Percentiles rank a stretch among this genome's conserved stretches.
Evolutionary conservation across 371 early-diverging fungal genomes (phyloP).

Genomic region (Saksenaea oblongispora): DNA sequence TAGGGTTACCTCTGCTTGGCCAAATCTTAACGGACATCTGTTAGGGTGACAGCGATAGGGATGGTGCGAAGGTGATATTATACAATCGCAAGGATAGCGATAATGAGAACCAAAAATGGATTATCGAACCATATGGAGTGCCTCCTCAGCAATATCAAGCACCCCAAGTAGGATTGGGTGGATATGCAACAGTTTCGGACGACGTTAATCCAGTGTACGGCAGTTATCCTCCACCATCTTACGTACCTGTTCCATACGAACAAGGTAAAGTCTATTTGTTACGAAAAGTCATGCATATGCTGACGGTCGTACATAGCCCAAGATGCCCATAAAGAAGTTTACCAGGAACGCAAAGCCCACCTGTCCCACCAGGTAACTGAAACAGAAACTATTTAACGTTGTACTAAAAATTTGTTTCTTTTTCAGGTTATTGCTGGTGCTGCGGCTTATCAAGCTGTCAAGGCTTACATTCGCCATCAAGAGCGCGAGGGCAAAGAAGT

Average conservation of each 20-base stretch:
- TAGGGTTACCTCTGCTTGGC: not conserved
- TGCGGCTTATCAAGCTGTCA: conserved; percentile 59
- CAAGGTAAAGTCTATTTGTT: conserved; percentile 11
- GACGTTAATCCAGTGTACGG: not conserved
- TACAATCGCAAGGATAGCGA: conserved; percentile 42
- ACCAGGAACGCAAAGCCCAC: conserved; percentile 27
- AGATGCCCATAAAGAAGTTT: conserved; percentile 22
- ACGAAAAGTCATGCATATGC: not conserved
- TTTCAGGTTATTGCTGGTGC: conserved; percentile 54
- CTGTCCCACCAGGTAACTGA: conserved; percentile 42
- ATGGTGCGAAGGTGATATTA: conserved; percentile 38
- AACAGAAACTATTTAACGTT: conserved; percentile 56
- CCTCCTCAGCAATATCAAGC: conserved; percentile 6
- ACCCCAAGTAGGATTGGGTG: conserved; percentile 14
- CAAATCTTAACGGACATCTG: not conserved
- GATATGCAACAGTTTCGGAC: conserved; percentile 19
- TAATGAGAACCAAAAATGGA: conserved; percentile 46
- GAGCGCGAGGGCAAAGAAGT: conserved; percentile 46
- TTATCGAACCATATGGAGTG: conserved; percentile 25
- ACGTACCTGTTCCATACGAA: conserved; percentile 19
- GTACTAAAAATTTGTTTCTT: conserved; percentile 50
- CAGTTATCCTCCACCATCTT: not conserved
- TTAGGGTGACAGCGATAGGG: conserved; percentile 34
- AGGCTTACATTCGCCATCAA: conserved; percentile 48
- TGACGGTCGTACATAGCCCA: conserved; percentile 7